Conservation (phyloP, 805 yeast species). For the Candida fluviatilis region DNA sequence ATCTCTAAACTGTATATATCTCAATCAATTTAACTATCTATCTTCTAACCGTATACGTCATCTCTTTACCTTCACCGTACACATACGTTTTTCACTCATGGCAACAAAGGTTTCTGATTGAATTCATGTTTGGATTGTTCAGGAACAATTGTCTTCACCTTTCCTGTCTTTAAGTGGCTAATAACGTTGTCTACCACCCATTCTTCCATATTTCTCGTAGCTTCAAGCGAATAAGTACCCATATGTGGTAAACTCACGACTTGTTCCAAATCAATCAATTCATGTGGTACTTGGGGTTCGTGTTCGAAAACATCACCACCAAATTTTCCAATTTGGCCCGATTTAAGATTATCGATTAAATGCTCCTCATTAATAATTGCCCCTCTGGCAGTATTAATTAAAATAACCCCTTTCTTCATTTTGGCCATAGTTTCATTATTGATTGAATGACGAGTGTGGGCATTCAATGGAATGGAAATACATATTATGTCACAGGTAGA, state of each 20-base stretch:
- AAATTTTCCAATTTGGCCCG: slow-evolving; percentile 62
- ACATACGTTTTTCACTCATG: no score
- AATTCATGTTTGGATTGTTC: slow-evolving; percentile 49
- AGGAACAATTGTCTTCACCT: slow-evolving; percentile 74
- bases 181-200: slow-evolving; percentile 67
- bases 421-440: slow-evolving; percentile 54
- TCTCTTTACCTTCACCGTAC: no score
- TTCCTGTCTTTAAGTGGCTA: slow-evolving; percentile 57
- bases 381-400: slow-evolving; percentile 87
- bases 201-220: slow-evolving; percentile 76
- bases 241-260: slow-evolving; percentile 82
- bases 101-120: slow-evolving; percentile 14
- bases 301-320: slow-evolving; percentile 75
- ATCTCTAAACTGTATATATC: no score
- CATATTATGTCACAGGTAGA: slow-evolving; percentile 64
- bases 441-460: slow-evolving; percentile 65
- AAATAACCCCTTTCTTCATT: slow-evolving; percentile 75
- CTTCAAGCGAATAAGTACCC: slow-evolving; percentile 79
- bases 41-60: no score
- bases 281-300: slow-evolving; percentile 69
- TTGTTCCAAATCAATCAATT: slow-evolving; percentile 57
- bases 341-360: slow-evolving; percentile 50
- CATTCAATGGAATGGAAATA: slow-evolving; percentile 73
- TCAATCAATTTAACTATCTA: no score
- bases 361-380: slow-evolving; percentile 70